Conservation (phyloP, 805 yeast genomes). For the Ogataea polymorpha region DNA sequence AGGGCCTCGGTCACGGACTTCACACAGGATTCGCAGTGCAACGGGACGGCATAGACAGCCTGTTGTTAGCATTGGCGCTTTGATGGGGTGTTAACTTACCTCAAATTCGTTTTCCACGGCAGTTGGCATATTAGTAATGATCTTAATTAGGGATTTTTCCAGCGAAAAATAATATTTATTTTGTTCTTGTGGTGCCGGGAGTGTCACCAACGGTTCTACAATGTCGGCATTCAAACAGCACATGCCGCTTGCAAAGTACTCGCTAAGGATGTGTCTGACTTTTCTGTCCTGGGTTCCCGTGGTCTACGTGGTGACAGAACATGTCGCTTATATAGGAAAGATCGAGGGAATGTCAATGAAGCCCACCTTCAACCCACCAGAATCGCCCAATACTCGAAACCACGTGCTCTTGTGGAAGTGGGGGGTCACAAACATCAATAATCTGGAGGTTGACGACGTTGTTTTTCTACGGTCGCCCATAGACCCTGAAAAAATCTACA, state of each 20-base stretch:
- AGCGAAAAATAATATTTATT: not conserved
- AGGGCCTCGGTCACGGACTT: constrained; percentile 56
- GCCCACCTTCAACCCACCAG: constrained; percentile 79
- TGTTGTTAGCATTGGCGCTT: constrained; percentile 22
- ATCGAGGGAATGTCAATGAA: constrained; percentile 84
- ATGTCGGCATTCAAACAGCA: constrained; percentile 7
- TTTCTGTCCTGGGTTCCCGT: constrained; percentile 80
- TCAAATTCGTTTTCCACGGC: constrained; percentile 19
- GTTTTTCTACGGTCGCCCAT: constrained; percentile 74
- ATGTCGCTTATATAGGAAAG: constrained; percentile 68
- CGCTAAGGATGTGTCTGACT: constrained; percentile 32
- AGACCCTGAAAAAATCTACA: constrained; percentile 71
- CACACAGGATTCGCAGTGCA: constrained; percentile 76
- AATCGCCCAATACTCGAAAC: constrained; percentile 41
- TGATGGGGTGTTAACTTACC: constrained; percentile 13
- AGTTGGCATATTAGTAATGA: constrained; percentile 17
- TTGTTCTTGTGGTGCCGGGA: constrained; percentile 1
- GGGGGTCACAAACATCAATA: constrained; percentile 45
- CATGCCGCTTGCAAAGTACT: constrained; percentile 19
- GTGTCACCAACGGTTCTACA: not conserved
- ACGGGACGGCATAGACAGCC: constrained; percentile 81
- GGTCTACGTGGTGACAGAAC: constrained; percentile 60
- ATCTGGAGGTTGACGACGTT: constrained; percentile 62
- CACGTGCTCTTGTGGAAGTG: constrained; percentile 70
- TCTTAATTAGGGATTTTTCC: not conserved